Conservation (phyloP, 2,329 filamentous ascomycete genomes). For the Ascochyta viciae-villosae region DNA sequence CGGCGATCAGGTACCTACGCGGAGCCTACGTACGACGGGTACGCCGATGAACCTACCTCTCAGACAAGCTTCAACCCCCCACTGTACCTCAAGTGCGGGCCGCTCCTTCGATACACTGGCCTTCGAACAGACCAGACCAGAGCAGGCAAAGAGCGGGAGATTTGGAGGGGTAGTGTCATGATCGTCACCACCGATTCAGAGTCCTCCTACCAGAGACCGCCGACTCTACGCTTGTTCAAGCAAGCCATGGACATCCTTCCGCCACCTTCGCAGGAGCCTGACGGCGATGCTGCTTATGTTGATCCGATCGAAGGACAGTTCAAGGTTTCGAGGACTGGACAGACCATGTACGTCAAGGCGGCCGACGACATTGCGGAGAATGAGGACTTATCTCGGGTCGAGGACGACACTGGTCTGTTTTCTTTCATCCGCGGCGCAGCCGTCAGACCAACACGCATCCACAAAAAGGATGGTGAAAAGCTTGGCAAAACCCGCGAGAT, state of each 20-base stretch:
- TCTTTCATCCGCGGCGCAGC: slow-evolving; percentile 65
- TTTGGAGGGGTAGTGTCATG: slow-evolving; percentile 94
- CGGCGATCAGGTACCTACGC: slow-evolving; percentile 44
- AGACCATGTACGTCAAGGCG: slow-evolving; percentile 86
- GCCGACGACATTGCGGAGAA: slow-evolving; percentile 84
- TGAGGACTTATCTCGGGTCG: slow-evolving; percentile 78
- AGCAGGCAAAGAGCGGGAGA: slow-evolving; percentile 68
- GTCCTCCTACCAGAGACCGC: slow-evolving; percentile 81
- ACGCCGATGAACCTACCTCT: slow-evolving; percentile 70
- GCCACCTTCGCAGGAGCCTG: slow-evolving; percentile 74
- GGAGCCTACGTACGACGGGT: slow-evolving; percentile 66
- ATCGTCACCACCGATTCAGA: slow-evolving; percentile 88
- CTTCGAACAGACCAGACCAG: slow-evolving; percentile 66
- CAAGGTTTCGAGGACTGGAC: slow-evolving; percentile 83
- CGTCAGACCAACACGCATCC: slow-evolving; percentile 55
- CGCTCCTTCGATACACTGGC: slow-evolving; percentile 87
- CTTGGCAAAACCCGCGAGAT: slow-evolving; percentile 83
- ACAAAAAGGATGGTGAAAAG: slow-evolving; percentile 76
- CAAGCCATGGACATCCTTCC: slow-evolving; percentile 85
- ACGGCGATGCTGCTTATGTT: slow-evolving; percentile 77
- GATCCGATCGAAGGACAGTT: slow-evolving; percentile 88
- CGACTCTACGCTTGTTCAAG: slow-evolving; percentile 82
- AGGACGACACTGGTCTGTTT: slow-evolving; percentile 84
- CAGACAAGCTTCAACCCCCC: slow-evolving; percentile 80
- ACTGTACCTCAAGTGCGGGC: slow-evolving; percentile 87